Evolutionary conservation across 2,329 filamentous ascomycete genomes (phyloP).

Genomic region (Hymenoscyphus fraxineus): DNA sequence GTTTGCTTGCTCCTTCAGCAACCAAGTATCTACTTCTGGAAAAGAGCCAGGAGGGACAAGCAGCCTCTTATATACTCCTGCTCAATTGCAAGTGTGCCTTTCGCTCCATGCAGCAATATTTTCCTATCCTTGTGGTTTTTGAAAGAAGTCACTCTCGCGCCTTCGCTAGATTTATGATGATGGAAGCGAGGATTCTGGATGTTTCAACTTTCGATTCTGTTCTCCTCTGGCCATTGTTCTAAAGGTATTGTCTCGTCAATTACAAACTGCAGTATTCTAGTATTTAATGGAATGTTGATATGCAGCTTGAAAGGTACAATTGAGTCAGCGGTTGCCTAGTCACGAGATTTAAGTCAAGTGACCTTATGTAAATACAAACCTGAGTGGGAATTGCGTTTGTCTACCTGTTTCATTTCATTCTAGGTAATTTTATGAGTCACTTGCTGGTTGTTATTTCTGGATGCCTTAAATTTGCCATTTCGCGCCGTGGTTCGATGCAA

Average conservation of each 20-base stretch:
- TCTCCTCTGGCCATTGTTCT: neutral
- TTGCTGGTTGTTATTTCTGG: neutral
- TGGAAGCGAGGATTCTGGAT: neutral
- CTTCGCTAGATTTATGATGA: neutral
- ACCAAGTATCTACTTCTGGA: neutral
- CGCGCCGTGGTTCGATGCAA: no score
- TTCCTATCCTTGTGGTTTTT: neutral
- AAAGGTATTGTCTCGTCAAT: neutral
- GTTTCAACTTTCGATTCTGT: neutral
- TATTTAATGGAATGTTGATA: neutral
- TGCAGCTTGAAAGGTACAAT: neutral
- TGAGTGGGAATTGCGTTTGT: neutral
- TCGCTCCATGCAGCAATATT: neutral
- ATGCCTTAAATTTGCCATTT: neutral
- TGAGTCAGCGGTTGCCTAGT: constrained; percentile 9
- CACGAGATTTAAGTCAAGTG: constrained; percentile 5
- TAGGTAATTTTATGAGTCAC: constrained; percentile 5
- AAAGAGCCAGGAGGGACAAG: neutral
- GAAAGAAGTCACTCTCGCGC: neutral
- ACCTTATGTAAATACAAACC: neutral
- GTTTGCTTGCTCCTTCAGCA: neutral
- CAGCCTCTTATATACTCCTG: neutral
- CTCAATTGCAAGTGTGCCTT: neutral
- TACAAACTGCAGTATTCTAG: neutral
- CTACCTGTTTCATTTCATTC: neutral